Conservation (phyloP, 2,329 filamentous ascomycete genomes). For the Colletotrichum aenigma region DNA sequence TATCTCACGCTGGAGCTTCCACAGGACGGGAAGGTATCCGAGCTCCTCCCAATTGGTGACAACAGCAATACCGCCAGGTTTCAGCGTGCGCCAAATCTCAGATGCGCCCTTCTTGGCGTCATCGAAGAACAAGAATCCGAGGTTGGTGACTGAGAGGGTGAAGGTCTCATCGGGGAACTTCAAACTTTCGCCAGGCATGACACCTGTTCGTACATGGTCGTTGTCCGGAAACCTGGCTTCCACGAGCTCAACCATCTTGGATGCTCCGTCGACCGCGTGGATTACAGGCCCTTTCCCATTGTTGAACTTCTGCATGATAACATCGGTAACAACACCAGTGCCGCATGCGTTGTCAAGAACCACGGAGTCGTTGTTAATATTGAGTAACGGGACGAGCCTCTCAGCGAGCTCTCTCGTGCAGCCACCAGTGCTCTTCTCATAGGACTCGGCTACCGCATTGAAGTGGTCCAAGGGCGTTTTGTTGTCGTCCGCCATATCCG, state of each 20-base stretch:
- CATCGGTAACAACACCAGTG: conserved; percentile 26
- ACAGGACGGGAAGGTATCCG: conserved; percentile 20
- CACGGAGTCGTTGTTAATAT: conserved; percentile 40
- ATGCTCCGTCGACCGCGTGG: conserved; percentile 22
- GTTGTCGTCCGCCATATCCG: background rate
- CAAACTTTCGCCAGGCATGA: conserved; percentile 28
- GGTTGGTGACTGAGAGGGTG: conserved; percentile 40
- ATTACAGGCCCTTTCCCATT: background rate
- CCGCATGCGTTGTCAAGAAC: conserved; percentile 33
- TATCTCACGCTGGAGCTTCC: conserved; percentile 11
- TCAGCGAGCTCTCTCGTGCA: conserved; percentile 22
- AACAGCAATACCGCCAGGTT: conserved; percentile 37
- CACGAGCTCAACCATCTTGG: conserved; percentile 24
- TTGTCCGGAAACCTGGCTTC: conserved; percentile 9
- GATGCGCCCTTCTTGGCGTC: conserved; percentile 33
- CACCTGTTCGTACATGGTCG: conserved; percentile 4
- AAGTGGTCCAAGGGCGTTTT: background rate
- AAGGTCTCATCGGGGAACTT: conserved; percentile 33
- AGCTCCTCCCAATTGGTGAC: conserved; percentile 33
- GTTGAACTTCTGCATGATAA: conserved; percentile 3
- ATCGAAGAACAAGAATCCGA: conserved; percentile 40
- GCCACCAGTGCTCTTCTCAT: conserved; percentile 23
- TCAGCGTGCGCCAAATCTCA: conserved; percentile 41
- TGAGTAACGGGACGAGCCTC: conserved; percentile 20
- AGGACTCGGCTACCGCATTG: conserved; percentile 15